Evolutionary conservation across 352 stramenopile genomes (phyloP), one percentile per base, ranked within the genome.

Genomic region (Blastocystis sp.): DNA sequence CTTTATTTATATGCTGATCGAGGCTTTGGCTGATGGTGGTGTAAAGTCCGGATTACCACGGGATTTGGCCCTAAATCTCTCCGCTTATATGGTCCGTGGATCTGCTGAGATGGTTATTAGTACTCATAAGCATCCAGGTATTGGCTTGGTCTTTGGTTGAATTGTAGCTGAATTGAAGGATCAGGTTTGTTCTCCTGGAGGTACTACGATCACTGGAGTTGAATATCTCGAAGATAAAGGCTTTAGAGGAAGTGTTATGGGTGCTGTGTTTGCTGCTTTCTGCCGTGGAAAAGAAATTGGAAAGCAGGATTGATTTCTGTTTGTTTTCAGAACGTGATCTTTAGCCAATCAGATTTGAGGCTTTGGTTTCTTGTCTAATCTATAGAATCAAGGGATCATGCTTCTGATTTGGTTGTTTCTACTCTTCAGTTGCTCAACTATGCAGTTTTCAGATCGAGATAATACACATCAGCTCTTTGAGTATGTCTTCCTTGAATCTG

Each of bases 1-100:
- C 1, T 95, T 94, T 88, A 91, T 95, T 5, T 95, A 94, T 89
- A 87, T 94, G 73, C 91, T 95, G 54, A 95, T 96, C 89, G 93
- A 96, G 88, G 93, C 93, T 3, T 86, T 96, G 9, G 92, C 91
- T 43, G 93, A 96, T 89, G 93, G 92, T 46, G 93, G 92, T 27
- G 93, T 96, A 12, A 89, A 91, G 42, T 89, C 92, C 6, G 93
- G 93, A 51, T 89, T 96, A 49, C 90, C 92, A n/a, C 87, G 93
- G 32, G 88, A 90, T 42, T 88, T 94, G 14, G 93, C 93, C 0
- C 89, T 93, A 19, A 88, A 93, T 86, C 89, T 96, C 5, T 92
- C 93, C 1, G 92, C 93, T 21, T 92, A 95, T 88, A 95, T 91
- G 1, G 92, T 95, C 4, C 94, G 93, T 39, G 93, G 93, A 61